Conservation (phyloP, 2,329 filamentous ascomycete species). For the Endoconidiophora laricicola region DNA sequence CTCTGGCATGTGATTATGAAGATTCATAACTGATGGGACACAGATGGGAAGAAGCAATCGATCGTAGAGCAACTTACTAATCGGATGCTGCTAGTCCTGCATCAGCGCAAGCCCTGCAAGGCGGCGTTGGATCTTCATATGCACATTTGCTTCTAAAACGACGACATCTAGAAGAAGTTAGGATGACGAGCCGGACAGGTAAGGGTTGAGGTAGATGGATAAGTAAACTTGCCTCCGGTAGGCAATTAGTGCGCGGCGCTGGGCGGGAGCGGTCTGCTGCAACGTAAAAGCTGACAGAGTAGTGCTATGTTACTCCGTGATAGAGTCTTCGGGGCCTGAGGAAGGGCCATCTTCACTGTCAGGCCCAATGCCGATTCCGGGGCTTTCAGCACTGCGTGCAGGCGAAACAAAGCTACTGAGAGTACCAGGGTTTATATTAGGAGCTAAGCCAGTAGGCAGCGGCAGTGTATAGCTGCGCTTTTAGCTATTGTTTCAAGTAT, state of each 20-base stretch:
- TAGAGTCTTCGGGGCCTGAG: too few species aligned
- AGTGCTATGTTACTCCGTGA: background rate
- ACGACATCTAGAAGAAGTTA: slow-evolving; percentile 25
- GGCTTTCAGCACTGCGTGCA: slow-evolving; percentile 1
- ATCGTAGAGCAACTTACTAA: slow-evolving; percentile 27
- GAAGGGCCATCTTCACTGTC: background rate
- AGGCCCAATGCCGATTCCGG: background rate
- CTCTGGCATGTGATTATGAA: too few species aligned
- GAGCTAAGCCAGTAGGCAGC: background rate
- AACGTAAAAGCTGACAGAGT: background rate
- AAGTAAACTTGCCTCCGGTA: slow-evolving; percentile 30
- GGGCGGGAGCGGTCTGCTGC: slow-evolving; percentile 19
- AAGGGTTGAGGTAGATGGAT: slow-evolving; percentile 5
- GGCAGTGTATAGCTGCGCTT: background rate
- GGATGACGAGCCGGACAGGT: slow-evolving; percentile 4
- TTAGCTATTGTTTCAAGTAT: too few species aligned
- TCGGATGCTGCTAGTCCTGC: slow-evolving; percentile 31
- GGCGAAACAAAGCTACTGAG: slow-evolving; percentile 3
- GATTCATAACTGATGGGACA: too few species aligned
- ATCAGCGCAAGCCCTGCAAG: slow-evolving; percentile 35
- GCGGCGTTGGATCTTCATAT: slow-evolving; percentile 30
- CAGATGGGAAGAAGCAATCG: background rate
- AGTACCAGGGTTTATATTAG: background rate
- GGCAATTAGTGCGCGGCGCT: slow-evolving; percentile 34
- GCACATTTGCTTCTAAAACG: slow-evolving; percentile 40